Evolutionary conservation across 2,329 filamentous ascomycete species (phyloP), one percentile per base, ranked within the genome.

Genomic region (Verticillium klebahnii): DNA sequence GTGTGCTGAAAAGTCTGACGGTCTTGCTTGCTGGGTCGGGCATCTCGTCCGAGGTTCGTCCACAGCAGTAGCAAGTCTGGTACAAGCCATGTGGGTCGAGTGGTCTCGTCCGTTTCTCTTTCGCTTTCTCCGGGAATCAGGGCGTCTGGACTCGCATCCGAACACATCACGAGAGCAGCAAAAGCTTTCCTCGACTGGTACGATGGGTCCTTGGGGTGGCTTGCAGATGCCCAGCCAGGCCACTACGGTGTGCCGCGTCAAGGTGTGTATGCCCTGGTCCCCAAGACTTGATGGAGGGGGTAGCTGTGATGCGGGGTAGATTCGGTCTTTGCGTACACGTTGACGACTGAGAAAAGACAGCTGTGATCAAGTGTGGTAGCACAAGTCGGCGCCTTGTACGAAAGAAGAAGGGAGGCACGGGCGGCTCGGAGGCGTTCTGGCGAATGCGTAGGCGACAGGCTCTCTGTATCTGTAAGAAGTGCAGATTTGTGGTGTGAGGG

Each of bases 301-400:
- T 6, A 58, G 57, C 57, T 23, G 57, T 37, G 45, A 58, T 58
- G 57, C 57, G 57, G 57, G 57, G 57, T 58, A 58, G 36, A 23
- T 12, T 23, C 45, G n/a, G 19, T 23, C n/a, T n/a, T 11, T 50
- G 45, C n/a, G 19, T 25, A 50, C 6, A 50, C 6, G 37, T 15
- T 1, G 37, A n/a, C 5, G 37, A 15, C 15, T 7, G 17, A 40
- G 37, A 7, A 40, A 19, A 17, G 17, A 40, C 4, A 50, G n/a
- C 11, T 12, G n/a, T 12, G 17, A 25, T 23, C 3, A 23, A 25
- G 45, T n/a, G 19, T 50, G 8, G 45, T 25, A n/a, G 45, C 45
- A n/a, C n/a, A 25, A 23, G 45, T n/a, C n/a, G 45, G 45, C 19
- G 45, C 19, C n/a, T 50, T 23, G 19, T 23, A 23, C 45, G 45